Conservation (phyloP, 495 filamentous ascomycete genomes). For the Penicillium malachiteum region DNA sequence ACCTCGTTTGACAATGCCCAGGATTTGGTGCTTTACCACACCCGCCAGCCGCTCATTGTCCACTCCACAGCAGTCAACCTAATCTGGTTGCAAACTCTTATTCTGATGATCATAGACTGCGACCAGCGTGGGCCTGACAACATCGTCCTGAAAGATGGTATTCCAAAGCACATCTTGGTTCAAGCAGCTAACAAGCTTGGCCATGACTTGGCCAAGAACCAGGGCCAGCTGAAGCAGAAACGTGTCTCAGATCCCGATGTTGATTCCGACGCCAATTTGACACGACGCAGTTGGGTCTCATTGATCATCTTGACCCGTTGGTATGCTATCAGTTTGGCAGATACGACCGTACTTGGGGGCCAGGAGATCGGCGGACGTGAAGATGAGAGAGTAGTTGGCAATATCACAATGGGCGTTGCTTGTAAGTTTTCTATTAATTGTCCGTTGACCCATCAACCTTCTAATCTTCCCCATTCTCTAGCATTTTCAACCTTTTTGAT, state of each 20-base stretch:
- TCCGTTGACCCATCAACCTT: conserved; percentile 9
- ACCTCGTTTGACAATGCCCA: conserved; percentile 44
- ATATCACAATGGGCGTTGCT: conserved; percentile 60
- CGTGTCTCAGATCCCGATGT: conserved; percentile 47
- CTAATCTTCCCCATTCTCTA: conserved; percentile 37
- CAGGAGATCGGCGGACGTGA: conserved; percentile 53
- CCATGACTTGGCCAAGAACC: conserved; percentile 41
- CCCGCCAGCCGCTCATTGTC: conserved; percentile 44
- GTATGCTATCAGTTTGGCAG: conserved; percentile 68
- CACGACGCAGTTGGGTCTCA: conserved; percentile 71
- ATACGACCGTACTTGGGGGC: conserved; percentile 54
- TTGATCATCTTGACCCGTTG: conserved; percentile 73
- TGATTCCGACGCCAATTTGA: conserved; percentile 70
- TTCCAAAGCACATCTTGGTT: conserved; percentile 43
- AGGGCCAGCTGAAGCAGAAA: conserved; percentile 39
- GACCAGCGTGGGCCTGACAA: conserved; percentile 48
- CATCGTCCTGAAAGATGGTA: conserved; percentile 41
- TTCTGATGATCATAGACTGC: conserved; percentile 48
- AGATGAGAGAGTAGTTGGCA: conserved; percentile 64
- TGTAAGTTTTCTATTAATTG: conserved; percentile 63
- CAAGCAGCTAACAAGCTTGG: conserved; percentile 42
- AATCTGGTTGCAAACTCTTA: conserved; percentile 43
- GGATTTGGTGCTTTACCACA: conserved; percentile 54
- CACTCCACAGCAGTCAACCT: conserved; percentile 38
- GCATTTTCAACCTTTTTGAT: conserved; percentile 49